A percentile compares a stretch with the other conserved stretches of the same genome.
Evolutionary conservation across 495 filamentous ascomycete genomes (phyloP).

Genomic region (Lasiosphaeriaceae sp.): DNA sequence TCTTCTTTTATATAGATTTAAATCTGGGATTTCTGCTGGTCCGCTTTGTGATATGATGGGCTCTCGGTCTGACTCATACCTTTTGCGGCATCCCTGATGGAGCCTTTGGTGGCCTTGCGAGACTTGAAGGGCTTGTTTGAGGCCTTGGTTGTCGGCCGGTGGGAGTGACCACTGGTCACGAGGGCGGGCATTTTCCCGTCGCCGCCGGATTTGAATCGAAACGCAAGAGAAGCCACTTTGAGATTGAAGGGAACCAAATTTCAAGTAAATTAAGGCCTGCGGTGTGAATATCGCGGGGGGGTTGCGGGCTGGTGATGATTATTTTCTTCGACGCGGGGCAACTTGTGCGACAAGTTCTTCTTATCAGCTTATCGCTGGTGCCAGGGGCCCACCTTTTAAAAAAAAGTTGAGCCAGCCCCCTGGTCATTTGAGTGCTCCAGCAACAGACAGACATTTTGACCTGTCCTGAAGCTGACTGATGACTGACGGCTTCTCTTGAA

Average conservation of each 20-base stretch:
- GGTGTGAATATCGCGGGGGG: background rate
- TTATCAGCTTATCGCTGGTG: slow-evolving; percentile 19
- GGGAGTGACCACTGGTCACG: slow-evolving; percentile 63
- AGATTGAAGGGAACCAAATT: background rate
- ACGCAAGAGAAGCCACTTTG: slow-evolving; percentile 70
- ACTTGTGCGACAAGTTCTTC: slow-evolving; percentile 22
- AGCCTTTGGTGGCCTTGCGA: slow-evolving; percentile 80
- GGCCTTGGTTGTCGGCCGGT: slow-evolving; percentile 84
- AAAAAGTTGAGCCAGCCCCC: too few species aligned
- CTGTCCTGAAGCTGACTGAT: background rate
- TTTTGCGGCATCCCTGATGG: slow-evolving; percentile 76
- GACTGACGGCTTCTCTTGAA: background rate
- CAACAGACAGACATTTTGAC: too few species aligned
- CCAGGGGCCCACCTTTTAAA: too few species aligned
- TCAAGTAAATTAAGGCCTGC: background rate
- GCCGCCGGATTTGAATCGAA: slow-evolving; percentile 81
- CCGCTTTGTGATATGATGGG: too few species aligned
- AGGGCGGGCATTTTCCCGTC: slow-evolving; percentile 59
- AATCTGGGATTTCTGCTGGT: background rate
- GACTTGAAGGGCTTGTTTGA: slow-evolving; percentile 88
- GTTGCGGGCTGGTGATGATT: slow-evolving; percentile 17
- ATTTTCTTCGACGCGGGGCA: slow-evolving; percentile 17
- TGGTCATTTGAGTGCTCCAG: slow-evolving; percentile 16
- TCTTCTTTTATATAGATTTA: background rate
- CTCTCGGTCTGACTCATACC: slow-evolving; percentile 51